phyloP scores from a whole-genome alignment of 129 eudicot genomes.

The Escallonia rubra region DNA sequence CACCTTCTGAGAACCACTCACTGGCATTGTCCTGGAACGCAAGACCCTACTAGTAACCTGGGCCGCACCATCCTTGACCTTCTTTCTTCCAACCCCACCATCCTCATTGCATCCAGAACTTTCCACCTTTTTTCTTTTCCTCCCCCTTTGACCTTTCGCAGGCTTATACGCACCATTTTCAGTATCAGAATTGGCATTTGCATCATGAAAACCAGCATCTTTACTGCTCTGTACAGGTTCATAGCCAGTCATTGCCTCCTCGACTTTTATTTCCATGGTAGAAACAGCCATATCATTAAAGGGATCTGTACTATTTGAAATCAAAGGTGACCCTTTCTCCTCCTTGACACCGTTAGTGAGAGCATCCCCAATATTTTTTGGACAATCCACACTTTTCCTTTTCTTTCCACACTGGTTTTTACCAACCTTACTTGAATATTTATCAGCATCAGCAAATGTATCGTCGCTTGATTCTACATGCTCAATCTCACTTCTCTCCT shows the following conservation, averaged over 20 bases:
- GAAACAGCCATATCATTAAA: not conserved
- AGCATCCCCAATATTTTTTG: not conserved
- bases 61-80: slow-evolving; percentile 16
- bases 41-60: slow-evolving; percentile 42
- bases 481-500: not conserved
- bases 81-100: slow-evolving; percentile 17
- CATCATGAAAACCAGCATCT: not conserved
- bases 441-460: not conserved
- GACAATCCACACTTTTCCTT: slow-evolving; percentile 4
- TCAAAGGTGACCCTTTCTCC: slow-evolving; percentile 2
- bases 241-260: slow-evolving; percentile 2
- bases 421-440: not conserved
- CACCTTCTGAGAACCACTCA: slow-evolving; percentile 23
- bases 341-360: not conserved
- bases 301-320: not conserved
- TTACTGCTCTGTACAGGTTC: not conserved
- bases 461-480: not conserved
- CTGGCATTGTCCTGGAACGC: slow-evolving; percentile 40
- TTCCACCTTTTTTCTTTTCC: slow-evolving; percentile 44
- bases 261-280: not conserved
- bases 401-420: slow-evolving; percentile 4
- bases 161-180: slow-evolving; percentile 2
- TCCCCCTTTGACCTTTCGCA: slow-evolving; percentile 24
- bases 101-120: slow-evolving; percentile 20
- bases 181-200: not conserved